Evolutionary conservation across 495 filamentous ascomycete genomes (phyloP), one percentile per base, ranked within the genome.

Genomic region (Hypoxylon subgilvum): DNA sequence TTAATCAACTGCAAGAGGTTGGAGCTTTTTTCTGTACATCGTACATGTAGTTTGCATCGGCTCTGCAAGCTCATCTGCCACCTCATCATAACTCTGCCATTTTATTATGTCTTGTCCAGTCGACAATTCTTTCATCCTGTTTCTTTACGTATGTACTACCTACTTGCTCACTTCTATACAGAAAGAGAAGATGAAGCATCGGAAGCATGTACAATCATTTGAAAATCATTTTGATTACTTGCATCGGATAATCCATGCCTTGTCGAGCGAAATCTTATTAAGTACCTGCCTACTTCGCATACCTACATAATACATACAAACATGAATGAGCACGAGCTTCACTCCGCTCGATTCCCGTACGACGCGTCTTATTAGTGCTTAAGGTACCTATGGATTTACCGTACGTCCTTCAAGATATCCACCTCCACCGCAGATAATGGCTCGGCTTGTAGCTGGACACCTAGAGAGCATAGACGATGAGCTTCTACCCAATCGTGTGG

Each of bases 1-100:
- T 63, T 63, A 63, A 57, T 63, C 48, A 53, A 63, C 52, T 49
- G 39, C 46, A 36, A 30, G 19, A 47, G 49, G 51, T 55, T 45
- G 38, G 38, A 61, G 44, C 58, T 49, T 53, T 30, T 59, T 46
- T 59, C 47, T 44, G 45, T 57, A 5, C 38, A 35, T 38, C 25
- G 18, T 32, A 47, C 56, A 27, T n/a, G n/a, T n/a, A n/a, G n/a
- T n/a, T 41, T 53, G 49, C 57, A 44, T 54, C 57, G 57, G 48
- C 49, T 60, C 57, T 60, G 57, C 39, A 60, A 49, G 49, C 48
- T 55, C 27, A 27, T 54, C 50, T 55, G 46, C 46, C 35, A 54
- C 44, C 43, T 54, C 57, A 61, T 49, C 57, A 49, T 61, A 44
- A 19, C 38, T 32, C 22, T 35, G 19, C 38, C 14, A 2, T 55